Conservation (phyloP, 352 stramenopile genomes). For the Ophiocytium majus region DNA sequence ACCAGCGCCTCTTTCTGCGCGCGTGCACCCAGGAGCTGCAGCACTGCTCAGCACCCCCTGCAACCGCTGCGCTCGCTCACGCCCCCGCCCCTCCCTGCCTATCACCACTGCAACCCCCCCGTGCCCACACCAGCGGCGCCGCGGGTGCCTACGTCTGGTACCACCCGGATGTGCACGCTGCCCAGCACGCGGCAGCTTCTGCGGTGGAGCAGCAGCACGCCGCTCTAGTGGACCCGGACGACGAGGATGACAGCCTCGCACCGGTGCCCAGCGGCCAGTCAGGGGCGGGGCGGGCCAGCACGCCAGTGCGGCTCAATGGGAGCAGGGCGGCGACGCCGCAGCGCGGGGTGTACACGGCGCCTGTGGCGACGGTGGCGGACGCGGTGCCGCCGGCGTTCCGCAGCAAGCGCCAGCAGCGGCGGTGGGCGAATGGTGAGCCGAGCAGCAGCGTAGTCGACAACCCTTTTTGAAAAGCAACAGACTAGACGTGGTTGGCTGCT, state of each 20-base stretch:
- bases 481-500: too few relatives aligned
- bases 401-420: background rate
- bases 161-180: background rate
- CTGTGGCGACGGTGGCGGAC: background rate
- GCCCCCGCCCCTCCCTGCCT: too few relatives aligned
- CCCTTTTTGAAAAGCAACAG: too few relatives aligned
- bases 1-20: too few relatives aligned
- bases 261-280: background rate
- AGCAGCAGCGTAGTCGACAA: background rate
- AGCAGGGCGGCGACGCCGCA: background rate
- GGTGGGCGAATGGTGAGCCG: conserved; percentile 7
- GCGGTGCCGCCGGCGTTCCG: background rate
- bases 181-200: too few relatives aligned
- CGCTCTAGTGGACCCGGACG: background rate
- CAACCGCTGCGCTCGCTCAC: too few relatives aligned
- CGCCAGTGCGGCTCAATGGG: background rate
- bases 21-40: too few relatives aligned
- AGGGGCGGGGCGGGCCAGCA: background rate
- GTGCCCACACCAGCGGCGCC: too few relatives aligned
- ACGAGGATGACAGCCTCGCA: conserved; percentile 13
- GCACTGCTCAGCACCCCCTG: too few relatives aligned
- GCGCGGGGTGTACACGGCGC: background rate
- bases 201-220: too few relatives aligned
- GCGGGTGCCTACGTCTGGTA: too few relatives aligned
- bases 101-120: too few relatives aligned